Conservation (phyloP, 768 basidiomycete genomes). For the Coprinopsis sp. region DNA sequence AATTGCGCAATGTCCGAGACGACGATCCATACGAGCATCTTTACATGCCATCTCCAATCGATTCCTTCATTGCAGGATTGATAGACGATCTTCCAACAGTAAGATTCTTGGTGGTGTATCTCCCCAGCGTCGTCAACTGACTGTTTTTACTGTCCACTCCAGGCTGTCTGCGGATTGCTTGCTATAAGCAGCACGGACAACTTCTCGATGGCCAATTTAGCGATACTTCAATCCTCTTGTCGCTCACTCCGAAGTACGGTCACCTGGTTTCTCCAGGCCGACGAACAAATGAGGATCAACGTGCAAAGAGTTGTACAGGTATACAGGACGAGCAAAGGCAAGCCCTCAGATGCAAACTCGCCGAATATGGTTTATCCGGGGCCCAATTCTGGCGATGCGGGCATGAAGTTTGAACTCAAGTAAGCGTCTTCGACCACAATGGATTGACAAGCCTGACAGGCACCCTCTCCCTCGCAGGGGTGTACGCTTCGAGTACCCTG, state of each 20-base stretch:
- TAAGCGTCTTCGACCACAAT: not conserved
- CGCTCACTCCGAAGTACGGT: slow-evolving; percentile 10
- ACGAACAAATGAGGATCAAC: not conserved
- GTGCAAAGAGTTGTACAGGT: slow-evolving; percentile 21
- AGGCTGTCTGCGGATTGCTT: slow-evolving; percentile 18
- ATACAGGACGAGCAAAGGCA: slow-evolving; percentile 45
- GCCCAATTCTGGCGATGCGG: too few relatives aligned
- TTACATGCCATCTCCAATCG: not conserved
- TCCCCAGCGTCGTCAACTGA: not conserved
- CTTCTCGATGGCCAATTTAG: slow-evolving; percentile 18
- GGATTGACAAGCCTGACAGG: not conserved
- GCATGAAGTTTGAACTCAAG: slow-evolving; percentile 4
- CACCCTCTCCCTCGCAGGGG: not conserved
- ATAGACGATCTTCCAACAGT: not conserved
- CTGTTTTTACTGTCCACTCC: not conserved
- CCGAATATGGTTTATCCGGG: not conserved
- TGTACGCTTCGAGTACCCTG: slow-evolving; percentile 37
- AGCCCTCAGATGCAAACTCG: slow-evolving; percentile 6
- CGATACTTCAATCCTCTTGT: slow-evolving; percentile 20
- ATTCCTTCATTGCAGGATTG: too few relatives aligned
- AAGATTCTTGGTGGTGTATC: not conserved
- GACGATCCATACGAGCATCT: not conserved
- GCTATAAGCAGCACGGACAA: slow-evolving; percentile 16
- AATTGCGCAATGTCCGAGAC: not conserved
- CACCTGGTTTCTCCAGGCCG: slow-evolving; percentile 8